These are phyloP conservation scores for Starmerella bombicola DNA, from an alignment of 805 yeast genomes.

Conservation along the genomic window DNA sequence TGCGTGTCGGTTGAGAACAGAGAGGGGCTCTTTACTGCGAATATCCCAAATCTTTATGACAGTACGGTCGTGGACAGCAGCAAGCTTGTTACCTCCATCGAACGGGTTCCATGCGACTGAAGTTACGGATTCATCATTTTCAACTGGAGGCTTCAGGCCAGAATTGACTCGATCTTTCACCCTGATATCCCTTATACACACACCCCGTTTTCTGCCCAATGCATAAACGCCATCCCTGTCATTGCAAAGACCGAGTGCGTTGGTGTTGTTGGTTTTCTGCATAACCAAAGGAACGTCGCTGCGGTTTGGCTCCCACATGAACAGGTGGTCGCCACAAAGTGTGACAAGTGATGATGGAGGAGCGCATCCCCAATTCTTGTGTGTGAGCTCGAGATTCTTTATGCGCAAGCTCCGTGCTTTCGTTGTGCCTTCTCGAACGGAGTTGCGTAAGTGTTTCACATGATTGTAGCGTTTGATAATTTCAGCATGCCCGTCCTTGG, in stretches of 20 bases:
- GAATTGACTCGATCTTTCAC: conserved; percentile 32
- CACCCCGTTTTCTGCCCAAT: conserved; percentile 51
- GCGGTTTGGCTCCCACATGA: conserved; percentile 61
- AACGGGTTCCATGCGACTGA: conserved; percentile 49
- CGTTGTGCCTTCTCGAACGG: conserved; percentile 12
- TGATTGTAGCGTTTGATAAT: conserved; percentile 72
- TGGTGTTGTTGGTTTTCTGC: conserved; percentile 39
- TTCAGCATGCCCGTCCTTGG: conserved; percentile 41
- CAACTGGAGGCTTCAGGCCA: conserved; percentile 35
- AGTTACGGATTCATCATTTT: conserved; percentile 30
- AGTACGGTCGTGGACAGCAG: conserved; percentile 45
- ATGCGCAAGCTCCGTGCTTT: conserved; percentile 25
- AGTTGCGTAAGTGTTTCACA: conserved; percentile 40
- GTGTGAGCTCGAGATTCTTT: conserved; percentile 31
- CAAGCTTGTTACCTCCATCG: conserved; percentile 39
- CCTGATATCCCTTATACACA: conserved; percentile 62
- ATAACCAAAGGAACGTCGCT: conserved; percentile 48
- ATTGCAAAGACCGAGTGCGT: conserved; percentile 38
- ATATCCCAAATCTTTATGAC: conserved; percentile 64
- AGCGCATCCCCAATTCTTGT: conserved; percentile 35
- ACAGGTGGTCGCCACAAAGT: conserved; percentile 54
- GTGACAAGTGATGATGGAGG: conserved; percentile 42
- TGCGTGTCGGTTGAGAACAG: conserved; percentile 43
- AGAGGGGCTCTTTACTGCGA: conserved; percentile 43
- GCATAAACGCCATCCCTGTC: conserved; percentile 43